These are phyloP conservation scores for Suillus subalutaceus DNA, from an alignment of 768 basidiomycete genomes.

Conservation along the genomic window DNA sequence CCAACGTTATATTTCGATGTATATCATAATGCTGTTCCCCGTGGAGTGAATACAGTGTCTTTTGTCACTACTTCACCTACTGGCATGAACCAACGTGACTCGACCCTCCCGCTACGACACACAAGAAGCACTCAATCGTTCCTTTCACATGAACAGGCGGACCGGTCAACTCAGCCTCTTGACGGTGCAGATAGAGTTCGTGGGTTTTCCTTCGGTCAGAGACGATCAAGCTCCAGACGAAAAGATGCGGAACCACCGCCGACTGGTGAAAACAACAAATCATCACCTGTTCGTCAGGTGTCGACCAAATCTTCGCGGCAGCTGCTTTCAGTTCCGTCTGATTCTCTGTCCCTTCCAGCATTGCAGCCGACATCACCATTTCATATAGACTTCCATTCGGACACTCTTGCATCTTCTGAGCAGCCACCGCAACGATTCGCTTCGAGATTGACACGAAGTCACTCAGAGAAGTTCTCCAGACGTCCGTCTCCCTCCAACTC, in stretches of 20 bases:
- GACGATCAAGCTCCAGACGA: conserved; percentile 45
- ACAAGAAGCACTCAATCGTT: conserved; percentile 53
- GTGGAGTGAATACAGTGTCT: conserved; percentile 53
- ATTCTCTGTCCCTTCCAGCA: conserved; percentile 39
- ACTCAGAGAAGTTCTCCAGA: conserved; percentile 39
- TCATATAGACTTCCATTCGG: conserved; percentile 34
- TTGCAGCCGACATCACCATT: conserved; percentile 49
- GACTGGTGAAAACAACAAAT: conserved; percentile 24
- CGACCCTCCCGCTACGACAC: conserved; percentile 41
- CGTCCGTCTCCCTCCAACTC: conserved; percentile 15
- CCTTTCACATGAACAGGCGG: conserved; percentile 14
- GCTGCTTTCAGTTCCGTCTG: conserved; percentile 32
- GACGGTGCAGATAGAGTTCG: conserved; percentile 31
- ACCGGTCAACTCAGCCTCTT: not conserved
- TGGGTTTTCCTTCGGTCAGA: conserved; percentile 59
- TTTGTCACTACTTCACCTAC: conserved; percentile 38
- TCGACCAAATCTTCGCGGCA: conserved; percentile 56
- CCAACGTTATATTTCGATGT: conserved; percentile 62
- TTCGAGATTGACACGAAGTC: conserved; percentile 45
- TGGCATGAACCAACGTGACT: conserved; percentile 6
- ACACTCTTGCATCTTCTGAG: conserved; percentile 17
- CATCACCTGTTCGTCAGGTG: conserved; percentile 41
- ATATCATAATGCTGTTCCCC: conserved; percentile 50
- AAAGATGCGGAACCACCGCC: conserved; percentile 46
- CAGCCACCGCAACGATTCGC: conserved; percentile 24